phyloP scores from a whole-genome alignment of 805 yeast species.

The Kuraishia ogatae region DNA sequence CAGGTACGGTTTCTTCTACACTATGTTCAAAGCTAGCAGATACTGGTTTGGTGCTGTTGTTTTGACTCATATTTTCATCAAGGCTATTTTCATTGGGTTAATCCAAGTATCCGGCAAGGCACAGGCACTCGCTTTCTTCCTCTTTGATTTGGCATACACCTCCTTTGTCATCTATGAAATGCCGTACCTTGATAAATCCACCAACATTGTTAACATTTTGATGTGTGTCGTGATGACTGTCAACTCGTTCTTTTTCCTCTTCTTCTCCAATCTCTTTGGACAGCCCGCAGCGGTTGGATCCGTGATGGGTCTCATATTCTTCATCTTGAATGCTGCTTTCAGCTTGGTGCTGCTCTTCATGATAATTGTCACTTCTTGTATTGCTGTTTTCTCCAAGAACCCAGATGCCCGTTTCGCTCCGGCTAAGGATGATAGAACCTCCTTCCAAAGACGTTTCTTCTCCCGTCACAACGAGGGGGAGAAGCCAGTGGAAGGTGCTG shows the following conservation, averaged over 20 bases:
- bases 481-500: conserved; percentile 19
- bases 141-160: conserved; percentile 66
- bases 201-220: conserved; percentile 67
- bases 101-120: conserved; percentile 78
- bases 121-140: conserved; percentile 68
- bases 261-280: conserved; percentile 77
- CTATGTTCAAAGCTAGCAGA: conserved; percentile 74
- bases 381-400: conserved; percentile 65
- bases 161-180: conserved; percentile 49
- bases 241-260: conserved; percentile 78
- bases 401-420: conserved; percentile 87
- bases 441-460: conserved; percentile 47
- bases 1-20: conserved; percentile 82
- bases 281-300: conserved; percentile 75
- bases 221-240: conserved; percentile 65
- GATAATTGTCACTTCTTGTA: conserved; percentile 57
- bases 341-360: conserved; percentile 64
- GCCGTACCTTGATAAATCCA: conserved; percentile 79
- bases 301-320: conserved; percentile 88
- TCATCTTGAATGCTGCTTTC: conserved; percentile 83
- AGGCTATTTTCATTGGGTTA: conserved; percentile 66
- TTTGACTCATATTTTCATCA: conserved; percentile 51
- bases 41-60: conserved; percentile 79
- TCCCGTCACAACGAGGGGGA: not conserved
- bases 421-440: conserved; percentile 85